Percentiles rank a stretch among this genome's conserved stretches.
Conservation (phyloP, 345 rosid genomes). For the Eutrema yunnanense region DNA sequence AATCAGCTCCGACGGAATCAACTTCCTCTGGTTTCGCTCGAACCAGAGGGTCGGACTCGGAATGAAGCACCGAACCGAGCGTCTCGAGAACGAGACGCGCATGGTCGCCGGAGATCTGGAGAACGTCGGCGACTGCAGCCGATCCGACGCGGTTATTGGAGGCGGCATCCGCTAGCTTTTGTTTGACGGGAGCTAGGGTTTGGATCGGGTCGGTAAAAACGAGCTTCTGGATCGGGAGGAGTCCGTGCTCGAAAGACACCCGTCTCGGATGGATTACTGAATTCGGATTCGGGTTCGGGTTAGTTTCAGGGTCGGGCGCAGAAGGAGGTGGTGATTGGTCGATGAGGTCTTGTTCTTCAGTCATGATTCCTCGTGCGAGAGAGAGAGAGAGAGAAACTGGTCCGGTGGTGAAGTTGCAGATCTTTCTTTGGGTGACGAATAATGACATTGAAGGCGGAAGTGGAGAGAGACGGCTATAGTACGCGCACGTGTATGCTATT, state of each 20-base stretch:
- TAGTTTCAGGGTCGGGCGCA: slow-evolving; percentile 35
- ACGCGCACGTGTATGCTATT: slow-evolving; percentile 10
- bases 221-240: slow-evolving; percentile 89
- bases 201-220: slow-evolving; percentile 81
- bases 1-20: slow-evolving; percentile 74
- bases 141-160: slow-evolving; percentile 53
- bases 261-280: slow-evolving; percentile 74
- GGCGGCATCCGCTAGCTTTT: slow-evolving; percentile 38
- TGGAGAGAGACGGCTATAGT: neutral
- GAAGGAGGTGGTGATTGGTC: slow-evolving; percentile 48
- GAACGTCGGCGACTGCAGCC: slow-evolving; percentile 58
- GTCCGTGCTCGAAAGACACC: slow-evolving; percentile 94
- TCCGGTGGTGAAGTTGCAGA: slow-evolving; percentile 35
- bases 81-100: slow-evolving; percentile 85
- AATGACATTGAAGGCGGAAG: slow-evolving; percentile 3
- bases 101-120: slow-evolving; percentile 87
- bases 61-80: slow-evolving; percentile 79
- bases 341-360: slow-evolving; percentile 36
- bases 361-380: slow-evolving; percentile 34
- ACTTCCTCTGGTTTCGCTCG: slow-evolving; percentile 43
- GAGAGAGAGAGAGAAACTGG: slow-evolving; percentile 14
- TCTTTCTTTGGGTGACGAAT: slow-evolving; percentile 31
- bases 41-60: slow-evolving; percentile 70
- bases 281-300: slow-evolving; percentile 35
- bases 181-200: slow-evolving; percentile 64